Base-by-base conservation (phyloP, 2,329 filamentous ascomycete species). In the Pseudogymnoascus sp. region DNA sequence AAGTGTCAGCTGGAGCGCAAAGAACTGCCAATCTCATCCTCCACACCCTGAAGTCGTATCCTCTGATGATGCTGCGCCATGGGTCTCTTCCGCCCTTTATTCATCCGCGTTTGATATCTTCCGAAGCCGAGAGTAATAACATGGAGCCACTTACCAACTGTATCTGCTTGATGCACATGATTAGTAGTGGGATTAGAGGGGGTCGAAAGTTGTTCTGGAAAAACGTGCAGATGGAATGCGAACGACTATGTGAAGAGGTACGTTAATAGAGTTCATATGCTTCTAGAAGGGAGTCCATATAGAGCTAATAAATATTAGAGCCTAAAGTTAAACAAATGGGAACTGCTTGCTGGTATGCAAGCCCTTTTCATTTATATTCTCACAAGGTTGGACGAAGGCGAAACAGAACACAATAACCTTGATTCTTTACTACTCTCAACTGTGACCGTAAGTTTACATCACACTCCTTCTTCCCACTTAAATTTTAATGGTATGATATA, bases 331-430 rank as follows among this genome's bases (percentile, higher is more conserved):
- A 70, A 69, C 40, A 73, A 70, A 63, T 77, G 76, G 75, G 73
- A 73, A 62, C 53, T 77, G 1, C 71, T 79, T 59, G 74, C 75
- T 63, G 73, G 73, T 12, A 75, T 78, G 72, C 77, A 79, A 68
- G 76, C 78, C 1, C 69, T 79, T 2, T 73, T 72, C 1, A 75
- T 80, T 12, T 80, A 80, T 65, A 73, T 77, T 35, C 68, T 80
- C 4, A 68, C 78, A 5, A 69, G 77, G 18, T 38, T 80, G 28
- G 73, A 76, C 59, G 77, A 80, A 70, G 77, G 77, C 42, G 75
- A 78, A 67, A 79, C 74, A 1, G 73, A 77, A 0, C 60, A 77
- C 31, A 79, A 78, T 64, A 74, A 79, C 56, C 65, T 75, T 40
- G 78, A 80, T 65, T 67, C 65, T 59, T 63, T 78, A 6, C 63